These are phyloP conservation scores for Heliosperma pusillum DNA, from an alignment of 148 eudicot genomes.

Conservation along the genomic window DNA sequence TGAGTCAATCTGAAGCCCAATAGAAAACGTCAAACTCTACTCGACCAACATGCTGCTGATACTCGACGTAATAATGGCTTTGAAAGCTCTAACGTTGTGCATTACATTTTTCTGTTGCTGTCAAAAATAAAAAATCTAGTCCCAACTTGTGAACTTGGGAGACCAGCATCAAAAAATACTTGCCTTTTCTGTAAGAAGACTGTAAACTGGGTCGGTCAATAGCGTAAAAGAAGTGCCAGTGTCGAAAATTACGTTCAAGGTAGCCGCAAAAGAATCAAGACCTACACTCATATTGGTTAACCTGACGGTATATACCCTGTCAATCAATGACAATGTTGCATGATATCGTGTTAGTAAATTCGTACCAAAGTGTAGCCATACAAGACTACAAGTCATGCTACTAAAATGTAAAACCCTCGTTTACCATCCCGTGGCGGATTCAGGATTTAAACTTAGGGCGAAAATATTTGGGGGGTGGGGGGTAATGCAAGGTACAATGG, in stretches of 20 bases:
- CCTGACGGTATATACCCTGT: conserved; percentile 51
- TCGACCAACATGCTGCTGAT: too few relatives aligned
- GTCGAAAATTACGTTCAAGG: conserved; percentile 60
- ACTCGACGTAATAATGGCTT: too few relatives aligned
- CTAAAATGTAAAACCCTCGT: background rate
- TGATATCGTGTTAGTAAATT: background rate
- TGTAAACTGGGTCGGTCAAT: conserved; percentile 70
- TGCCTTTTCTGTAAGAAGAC: conserved; percentile 51
- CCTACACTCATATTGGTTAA: conserved; percentile 56
- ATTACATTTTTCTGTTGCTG: too few relatives aligned
- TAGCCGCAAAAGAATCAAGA: conserved; percentile 35
- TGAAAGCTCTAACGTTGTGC: too few relatives aligned
- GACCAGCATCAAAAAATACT: conserved; percentile 24
- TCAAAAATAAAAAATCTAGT: too few relatives aligned
- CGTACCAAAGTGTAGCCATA: too few relatives aligned
- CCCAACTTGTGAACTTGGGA: background rate
- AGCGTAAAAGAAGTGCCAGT: conserved; percentile 85
- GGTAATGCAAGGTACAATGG: too few relatives aligned
- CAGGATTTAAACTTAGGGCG: too few relatives aligned
- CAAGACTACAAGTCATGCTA: too few relatives aligned
- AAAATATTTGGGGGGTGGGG: too few relatives aligned
- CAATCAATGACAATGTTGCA: background rate
- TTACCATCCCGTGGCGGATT: too few relatives aligned
- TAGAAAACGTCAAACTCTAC: background rate
- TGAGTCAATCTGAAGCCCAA: conserved; percentile 49